phyloP scores from a whole-genome alignment of 345 rosid genomes.

The Psidium friedrichsthalianum region DNA sequence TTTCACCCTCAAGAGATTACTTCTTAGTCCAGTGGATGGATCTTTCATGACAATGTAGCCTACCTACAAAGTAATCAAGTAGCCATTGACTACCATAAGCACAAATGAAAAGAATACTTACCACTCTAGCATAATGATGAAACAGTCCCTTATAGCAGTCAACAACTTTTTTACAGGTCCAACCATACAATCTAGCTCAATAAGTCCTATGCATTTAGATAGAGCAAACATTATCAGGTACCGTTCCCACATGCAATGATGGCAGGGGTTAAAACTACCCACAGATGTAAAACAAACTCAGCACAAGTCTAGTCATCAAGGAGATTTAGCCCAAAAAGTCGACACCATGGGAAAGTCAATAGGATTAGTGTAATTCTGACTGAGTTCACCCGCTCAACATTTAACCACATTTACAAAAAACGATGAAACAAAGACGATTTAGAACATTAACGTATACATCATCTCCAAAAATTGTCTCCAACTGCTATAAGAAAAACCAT shows the following conservation, averaged over 20 bases:
- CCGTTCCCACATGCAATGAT: not conserved
- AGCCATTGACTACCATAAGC: not conserved
- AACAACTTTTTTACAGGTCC: not conserved
- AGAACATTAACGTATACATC: not conserved
- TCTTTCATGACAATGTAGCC: conserved; percentile 91
- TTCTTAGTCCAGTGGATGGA: conserved; percentile 44
- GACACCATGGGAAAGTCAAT: not conserved
- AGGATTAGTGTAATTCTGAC: not conserved
- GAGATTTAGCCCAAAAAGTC: not conserved
- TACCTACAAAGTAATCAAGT: conserved; percentile 37
- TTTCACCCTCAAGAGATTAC: conserved; percentile 54
- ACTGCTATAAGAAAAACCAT: not conserved
- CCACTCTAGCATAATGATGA: not conserved
- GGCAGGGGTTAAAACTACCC: not conserved
- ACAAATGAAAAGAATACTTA: not conserved
- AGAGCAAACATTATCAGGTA: not conserved
- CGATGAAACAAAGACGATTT: not conserved
- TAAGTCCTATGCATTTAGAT: not conserved
- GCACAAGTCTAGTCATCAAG: not conserved
- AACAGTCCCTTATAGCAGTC: not conserved
- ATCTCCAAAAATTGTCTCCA: not conserved
- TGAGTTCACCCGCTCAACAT: not conserved
- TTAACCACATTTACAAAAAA: not conserved
- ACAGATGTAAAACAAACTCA: not conserved
- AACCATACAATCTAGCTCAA: not conserved